Conservation (phyloP, 805 yeast species). For the Wickerhamia fluorescens region DNA sequence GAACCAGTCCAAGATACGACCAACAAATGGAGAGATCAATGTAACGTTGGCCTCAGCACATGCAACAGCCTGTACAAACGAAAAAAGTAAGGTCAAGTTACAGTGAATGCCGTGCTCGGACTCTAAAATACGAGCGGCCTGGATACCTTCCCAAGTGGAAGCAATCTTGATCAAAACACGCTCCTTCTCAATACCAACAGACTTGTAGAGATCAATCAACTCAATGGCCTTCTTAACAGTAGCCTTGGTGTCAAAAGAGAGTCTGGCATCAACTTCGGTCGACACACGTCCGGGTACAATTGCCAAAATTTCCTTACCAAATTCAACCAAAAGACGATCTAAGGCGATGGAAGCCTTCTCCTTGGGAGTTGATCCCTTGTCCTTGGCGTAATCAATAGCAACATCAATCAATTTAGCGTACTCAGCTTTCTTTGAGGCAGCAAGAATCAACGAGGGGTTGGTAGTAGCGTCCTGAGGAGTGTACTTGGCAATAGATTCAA, state of each 20-base stretch:
- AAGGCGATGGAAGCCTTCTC: conserved; percentile 77
- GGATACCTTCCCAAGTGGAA: conserved; percentile 98
- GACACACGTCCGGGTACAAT: conserved; percentile 99
- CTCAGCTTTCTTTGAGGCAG: conserved; percentile 86
- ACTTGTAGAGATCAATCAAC: conserved; percentile 80
- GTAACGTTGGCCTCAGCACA: conserved; percentile 97
- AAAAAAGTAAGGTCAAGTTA: conserved; percentile 92
- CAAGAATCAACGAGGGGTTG: conserved; percentile 94
- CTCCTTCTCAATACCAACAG: conserved; percentile 79
- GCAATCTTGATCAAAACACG: conserved; percentile 94
- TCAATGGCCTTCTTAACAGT: conserved; percentile 91
- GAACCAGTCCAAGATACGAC: conserved; percentile 98
- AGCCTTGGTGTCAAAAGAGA: conserved; percentile 91
- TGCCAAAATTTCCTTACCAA: conserved; percentile 86
- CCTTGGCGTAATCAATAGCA: conserved; percentile 83
- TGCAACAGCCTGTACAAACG: conserved; percentile 96
- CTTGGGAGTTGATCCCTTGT: conserved; percentile 48
- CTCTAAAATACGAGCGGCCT: conserved; percentile 95
- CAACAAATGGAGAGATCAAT: conserved; percentile 96
- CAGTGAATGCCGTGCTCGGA: conserved; percentile 84
- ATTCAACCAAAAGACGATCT: conserved; percentile 90
- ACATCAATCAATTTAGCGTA: conserved; percentile 85
- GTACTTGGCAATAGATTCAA: conserved; percentile 94
- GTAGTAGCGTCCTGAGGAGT: conserved; percentile 99
- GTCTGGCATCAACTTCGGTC: conserved; percentile 98